Base-by-base conservation (phyloP, 2,329 filamentous ascomycete species). In the Emergomyces pasteurianus region DNA sequence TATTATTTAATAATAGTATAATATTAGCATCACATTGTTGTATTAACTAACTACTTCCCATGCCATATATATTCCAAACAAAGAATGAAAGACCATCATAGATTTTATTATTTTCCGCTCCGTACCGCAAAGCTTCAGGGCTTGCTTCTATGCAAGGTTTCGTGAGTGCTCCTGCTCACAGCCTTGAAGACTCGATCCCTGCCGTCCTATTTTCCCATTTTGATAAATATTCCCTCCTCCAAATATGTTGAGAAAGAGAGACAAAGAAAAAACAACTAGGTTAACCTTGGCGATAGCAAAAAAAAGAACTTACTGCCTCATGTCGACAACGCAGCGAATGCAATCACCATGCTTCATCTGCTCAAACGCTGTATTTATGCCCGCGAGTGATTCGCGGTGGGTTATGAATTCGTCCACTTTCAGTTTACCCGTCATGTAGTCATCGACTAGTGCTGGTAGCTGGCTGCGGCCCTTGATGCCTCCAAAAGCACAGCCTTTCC, bases 391-490 rank as follows among this genome's bases (percentile, higher is more conserved):
- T 79, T 95, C 90, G 69, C 92, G 86, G 80, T 99, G 94, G 38
- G 94, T 99, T 79, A 99, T 97, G 81, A 97, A 97, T 80, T 99
- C 94, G 74, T 97, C 92, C 53, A 97, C 94, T 86, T 96, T 97
- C 73, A 99, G 86, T 72, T 88, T 84, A 69, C 92, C 92, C 59
- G 83, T 83, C 75, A 95, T 82, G 79, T 99, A 99, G 77, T 97
- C 92, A 67, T 85, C 79, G 28, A 99, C 91, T 47, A 99, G 86
- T 62, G 83, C 86, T 55, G 89, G 88, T 66, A 99, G 85, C 79
- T 99, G 94, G 40, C 89, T 87, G 72, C 94, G 92, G 68, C 94
- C 94, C 83, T 97, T 99, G 82, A 99, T 92, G 69, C 94, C 94
- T 68, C 94, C 94, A 71, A 99, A 99, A 21, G 94, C 94, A 73